phyloP scores from a whole-genome alignment of 805 yeast species.

The Saccharomycopsis sp. region DNA sequence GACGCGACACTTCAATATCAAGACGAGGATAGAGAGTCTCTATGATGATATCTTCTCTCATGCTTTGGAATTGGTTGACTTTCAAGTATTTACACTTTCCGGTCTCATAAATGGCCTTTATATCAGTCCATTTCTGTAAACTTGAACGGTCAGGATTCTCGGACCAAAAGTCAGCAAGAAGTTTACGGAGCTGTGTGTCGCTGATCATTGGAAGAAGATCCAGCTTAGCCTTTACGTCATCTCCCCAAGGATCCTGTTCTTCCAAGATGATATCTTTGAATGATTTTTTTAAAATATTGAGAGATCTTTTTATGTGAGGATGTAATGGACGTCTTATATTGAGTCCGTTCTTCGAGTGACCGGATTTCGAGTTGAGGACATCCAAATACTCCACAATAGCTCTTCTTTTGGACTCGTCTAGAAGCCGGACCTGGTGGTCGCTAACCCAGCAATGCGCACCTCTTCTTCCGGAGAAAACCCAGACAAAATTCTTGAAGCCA shows the following conservation, averaged over 20 bases:
- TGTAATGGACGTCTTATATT: conserved; percentile 74
- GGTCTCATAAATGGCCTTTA: conserved; percentile 43
- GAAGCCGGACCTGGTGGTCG: conserved; percentile 68
- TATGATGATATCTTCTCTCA: conserved; percentile 75
- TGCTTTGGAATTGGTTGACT: conserved; percentile 49
- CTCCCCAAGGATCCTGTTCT: conserved; percentile 85
- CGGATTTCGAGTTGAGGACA: conserved; percentile 40
- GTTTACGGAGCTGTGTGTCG: conserved; percentile 48
- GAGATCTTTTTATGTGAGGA: conserved; percentile 77
- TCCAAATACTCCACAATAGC: conserved; percentile 82
- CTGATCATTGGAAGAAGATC: conserved; percentile 58
- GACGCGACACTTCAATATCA: conserved; percentile 88
- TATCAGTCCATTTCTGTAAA: conserved; percentile 71
- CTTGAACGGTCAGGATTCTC: conserved; percentile 45
- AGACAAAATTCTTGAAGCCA: conserved; percentile 77
- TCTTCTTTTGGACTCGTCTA: conserved; percentile 69
- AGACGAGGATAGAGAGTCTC: conserved; percentile 83
- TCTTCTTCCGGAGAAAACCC: conserved; percentile 98
- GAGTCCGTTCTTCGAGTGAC: conserved; percentile 40
- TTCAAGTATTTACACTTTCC: conserved; percentile 24
- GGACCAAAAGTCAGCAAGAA: conserved; percentile 56
- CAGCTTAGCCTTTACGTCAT: conserved; percentile 45
- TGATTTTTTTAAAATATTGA: conserved; percentile 54
- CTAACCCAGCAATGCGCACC: conserved; percentile 99
- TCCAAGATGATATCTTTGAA: conserved; percentile 61